Evolutionary conservation across 805 yeast genomes (phyloP).

Genomic region (Naumovozyma baii): DNA sequence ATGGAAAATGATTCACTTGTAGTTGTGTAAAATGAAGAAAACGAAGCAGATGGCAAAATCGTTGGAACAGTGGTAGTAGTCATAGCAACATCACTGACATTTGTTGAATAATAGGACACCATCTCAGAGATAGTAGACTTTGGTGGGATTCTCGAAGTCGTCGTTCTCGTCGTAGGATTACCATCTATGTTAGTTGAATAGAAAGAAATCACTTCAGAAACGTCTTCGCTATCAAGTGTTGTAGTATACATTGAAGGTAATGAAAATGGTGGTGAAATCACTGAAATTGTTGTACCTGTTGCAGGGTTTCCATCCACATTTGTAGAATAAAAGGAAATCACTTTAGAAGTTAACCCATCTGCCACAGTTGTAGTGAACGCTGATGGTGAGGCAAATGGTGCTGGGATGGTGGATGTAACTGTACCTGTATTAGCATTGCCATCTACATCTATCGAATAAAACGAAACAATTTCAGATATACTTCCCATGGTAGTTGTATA

Average conservation of each 20-base stretch:
- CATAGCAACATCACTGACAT: too few relatives aligned
- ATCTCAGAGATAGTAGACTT: too few relatives aligned
- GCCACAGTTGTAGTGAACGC: background rate
- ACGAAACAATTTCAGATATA: background rate
- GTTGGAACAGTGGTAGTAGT: too few relatives aligned
- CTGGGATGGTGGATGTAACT: background rate
- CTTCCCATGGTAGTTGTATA: background rate
- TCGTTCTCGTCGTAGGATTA: background rate
- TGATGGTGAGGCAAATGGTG: background rate
- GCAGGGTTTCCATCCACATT: background rate
- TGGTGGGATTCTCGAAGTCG: background rate
- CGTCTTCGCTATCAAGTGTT: background rate
- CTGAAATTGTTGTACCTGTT: background rate
- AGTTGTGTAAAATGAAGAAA: constrained; percentile 1
- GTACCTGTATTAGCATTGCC: background rate
- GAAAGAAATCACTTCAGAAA: background rate
- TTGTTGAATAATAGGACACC: too few relatives aligned
- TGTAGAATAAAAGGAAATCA: background rate
- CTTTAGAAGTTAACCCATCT: background rate
- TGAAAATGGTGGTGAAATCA: background rate
- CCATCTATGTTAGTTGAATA: background rate
- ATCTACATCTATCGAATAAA: background rate
- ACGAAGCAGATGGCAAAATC: too few relatives aligned
- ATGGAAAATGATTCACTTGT: too few relatives aligned
- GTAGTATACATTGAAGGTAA: background rate